Base-by-base conservation (phyloP, 768 basidiomycete species). In the Lyophyllum decastes region DNA sequence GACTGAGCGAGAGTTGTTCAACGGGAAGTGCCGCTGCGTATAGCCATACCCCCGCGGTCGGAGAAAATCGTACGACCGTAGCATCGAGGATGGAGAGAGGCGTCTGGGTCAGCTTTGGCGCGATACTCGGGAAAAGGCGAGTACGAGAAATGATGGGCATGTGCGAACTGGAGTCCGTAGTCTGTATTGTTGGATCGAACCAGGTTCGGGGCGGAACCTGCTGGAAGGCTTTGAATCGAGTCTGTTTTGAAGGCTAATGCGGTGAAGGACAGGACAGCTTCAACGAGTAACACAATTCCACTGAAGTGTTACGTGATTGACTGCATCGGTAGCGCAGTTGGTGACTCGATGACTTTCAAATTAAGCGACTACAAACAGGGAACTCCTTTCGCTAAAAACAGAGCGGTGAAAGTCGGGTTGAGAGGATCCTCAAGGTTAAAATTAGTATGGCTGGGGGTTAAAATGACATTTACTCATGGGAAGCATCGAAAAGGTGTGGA, bases 31-130 rank as follows among this genome's bases (percentile, higher is more conserved):
- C 54, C 19, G 48, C 48, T 22, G 63, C 61, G 57, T 64, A 73
- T 3, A 70, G 47, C 72, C 71, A 73, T 40, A 65, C 46, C 9
- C 67, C 72, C 45, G 65, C 64, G 6, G 71, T 59, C 16, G 69
- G 59, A 1, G 64, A 40, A 33, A 68, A 73, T 25, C 63, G 66
- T 4, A 66, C 53, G 17, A 71, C 70, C 10, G 62, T 64, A 21
- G 65, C 58, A 40, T 74, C 73, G 22, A 74, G 51, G 22, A 73
- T 71, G 8, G 73, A 73, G 11, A 74, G 60, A 10, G 68, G 52
- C 19, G 53, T 54, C 22, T 46, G 22, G 26, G 52, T 45, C 12
- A 30, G 34, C 21, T 60, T 51, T 19, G 44, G 52, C 46, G 44
- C n/a, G 27, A 41, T 50, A 44, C 14, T 22, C 12, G 60, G 58